phyloP scores from a whole-genome alignment of 768 basidiomycete genomes.

The Agrocybe chaxingu region DNA sequence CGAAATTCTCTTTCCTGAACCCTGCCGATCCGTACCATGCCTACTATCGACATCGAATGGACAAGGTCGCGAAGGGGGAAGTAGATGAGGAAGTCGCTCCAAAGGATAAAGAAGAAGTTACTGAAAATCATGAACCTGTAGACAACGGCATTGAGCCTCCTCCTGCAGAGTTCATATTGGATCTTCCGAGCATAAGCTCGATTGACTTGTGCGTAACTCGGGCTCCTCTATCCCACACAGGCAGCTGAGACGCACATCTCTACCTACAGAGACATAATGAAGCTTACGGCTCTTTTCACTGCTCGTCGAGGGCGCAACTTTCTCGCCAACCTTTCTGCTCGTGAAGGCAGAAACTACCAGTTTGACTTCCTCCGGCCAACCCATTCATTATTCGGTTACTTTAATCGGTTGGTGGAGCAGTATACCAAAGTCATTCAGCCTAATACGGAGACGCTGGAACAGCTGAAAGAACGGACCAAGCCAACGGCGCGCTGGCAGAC shows the following conservation, averaged over 20 bases:
- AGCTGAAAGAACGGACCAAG: slow-evolving; percentile 62
- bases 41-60: slow-evolving; percentile 93
- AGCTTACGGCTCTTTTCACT: slow-evolving; percentile 93
- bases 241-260: slow-evolving; percentile 5
- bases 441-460: slow-evolving; percentile 66
- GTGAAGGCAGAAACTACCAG: slow-evolving; percentile 94
- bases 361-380: slow-evolving; percentile 97
- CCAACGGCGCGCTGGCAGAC: slow-evolving; percentile 73
- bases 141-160: slow-evolving; percentile 79
- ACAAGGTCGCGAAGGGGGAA: slow-evolving; percentile 76
- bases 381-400: slow-evolving; percentile 94
- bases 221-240: neutral
- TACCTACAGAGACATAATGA: slow-evolving; percentile 80
- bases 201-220: slow-evolving; percentile 79
- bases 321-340: slow-evolving; percentile 76
- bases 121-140: slow-evolving; percentile 39
- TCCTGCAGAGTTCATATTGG: slow-evolving; percentile 76
- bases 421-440: slow-evolving; percentile 91
- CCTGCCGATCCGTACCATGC: slow-evolving; percentile 97
- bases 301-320: slow-evolving; percentile 88
- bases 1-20: slow-evolving; percentile 98
- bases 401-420: slow-evolving; percentile 96
- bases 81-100: slow-evolving; percentile 54
- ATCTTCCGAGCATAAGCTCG: slow-evolving; percentile 81
- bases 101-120: slow-evolving; percentile 38